Evolutionary conservation across 768 basidiomycete genomes (phyloP), one percentile per base, ranked within the genome.

Genomic region (Leccinum rimulosum): DNA sequence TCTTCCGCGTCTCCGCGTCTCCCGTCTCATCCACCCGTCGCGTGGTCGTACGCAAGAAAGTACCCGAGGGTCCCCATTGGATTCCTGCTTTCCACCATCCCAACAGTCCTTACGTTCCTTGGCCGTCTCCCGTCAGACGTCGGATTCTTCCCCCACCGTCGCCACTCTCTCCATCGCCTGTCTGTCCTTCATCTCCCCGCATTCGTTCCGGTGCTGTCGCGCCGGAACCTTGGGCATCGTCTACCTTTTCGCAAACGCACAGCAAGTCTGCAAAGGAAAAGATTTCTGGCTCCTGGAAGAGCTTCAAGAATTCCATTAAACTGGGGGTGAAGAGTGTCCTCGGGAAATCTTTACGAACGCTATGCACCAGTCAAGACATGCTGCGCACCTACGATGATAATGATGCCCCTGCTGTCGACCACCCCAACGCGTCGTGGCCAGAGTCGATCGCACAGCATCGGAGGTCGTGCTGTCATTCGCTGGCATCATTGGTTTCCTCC

Each of bases 41-140:
- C 25, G 62, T 40, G 8, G 52, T 57, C 19, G 17, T 49, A 49
- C 60, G 60, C 27, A 69, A 63, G 47, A 65, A 55, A 52, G 68
- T 62, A 12, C 50, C 63, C 50, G 68, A 68, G 59, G 73, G 73
- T 54, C 70, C 70, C 3, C 66, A 69, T 40, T 73, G 70, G 63
- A 70, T 77, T 35, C 74, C 78, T 7, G 70, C 76, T 27, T 73
- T 80, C 33, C 75, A 74, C 45, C 80, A 83, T 66, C 80, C 82
- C 6, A 82, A 82, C 54, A 82, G 79, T 65, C 82, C 82, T n/a
- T 83, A 83, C 54, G 78, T 81, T 6, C 82, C 82, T 9, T 83
- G 80, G 82, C 64, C 75, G 6, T 67, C 73, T 30, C 70, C 76
- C 27, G 69, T 66, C 74, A 83, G 67, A 72, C 84, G 57, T 57